These are phyloP conservation scores for Areca catechu DNA, from an alignment of 176 grass and related monocot genomes.

Conservation along the genomic window DNA sequence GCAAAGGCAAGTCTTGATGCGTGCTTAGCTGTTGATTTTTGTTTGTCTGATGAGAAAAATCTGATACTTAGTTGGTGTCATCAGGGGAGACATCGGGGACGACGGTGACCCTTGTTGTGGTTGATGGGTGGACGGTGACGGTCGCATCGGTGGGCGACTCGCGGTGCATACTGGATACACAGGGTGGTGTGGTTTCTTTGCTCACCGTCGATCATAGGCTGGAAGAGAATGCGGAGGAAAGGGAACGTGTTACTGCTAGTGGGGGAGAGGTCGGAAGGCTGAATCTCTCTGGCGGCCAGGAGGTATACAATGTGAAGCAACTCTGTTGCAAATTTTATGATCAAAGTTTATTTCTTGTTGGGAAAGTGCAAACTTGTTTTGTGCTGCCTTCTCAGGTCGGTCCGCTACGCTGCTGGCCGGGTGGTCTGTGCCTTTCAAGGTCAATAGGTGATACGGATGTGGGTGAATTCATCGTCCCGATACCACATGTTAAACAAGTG, in stretches of 20 bases:
- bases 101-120: constrained; percentile 74
- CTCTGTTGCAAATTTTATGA: too few relatives aligned
- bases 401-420: constrained; percentile 93
- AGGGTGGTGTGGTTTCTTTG: constrained; percentile 57
- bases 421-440: constrained; percentile 92
- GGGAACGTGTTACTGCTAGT: constrained; percentile 77
- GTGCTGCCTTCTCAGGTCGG: constrained; percentile 45
- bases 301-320: constrained; percentile 30
- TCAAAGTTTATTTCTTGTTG: too few relatives aligned
- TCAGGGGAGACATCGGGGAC: constrained; percentile 87
- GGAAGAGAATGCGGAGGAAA: constrained; percentile 88
- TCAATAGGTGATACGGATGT: constrained; percentile 96
- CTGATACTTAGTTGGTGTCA: constrained; percentile 14
- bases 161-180: constrained; percentile 76
- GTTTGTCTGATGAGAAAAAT: neutral
- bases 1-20: constrained; percentile 43
- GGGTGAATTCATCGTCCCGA: constrained; percentile 86
- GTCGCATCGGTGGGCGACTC: constrained; percentile 96
- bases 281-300: constrained; percentile 79
- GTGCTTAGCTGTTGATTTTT: neutral
- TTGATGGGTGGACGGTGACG: constrained; percentile 76
- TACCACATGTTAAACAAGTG: constrained; percentile 98
- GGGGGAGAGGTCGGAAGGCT: constrained; percentile 91
- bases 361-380: too few relatives aligned
- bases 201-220: constrained; percentile 87